Conservation (phyloP, 345 rosid species). For the Lumnitzera racemosa region DNA sequence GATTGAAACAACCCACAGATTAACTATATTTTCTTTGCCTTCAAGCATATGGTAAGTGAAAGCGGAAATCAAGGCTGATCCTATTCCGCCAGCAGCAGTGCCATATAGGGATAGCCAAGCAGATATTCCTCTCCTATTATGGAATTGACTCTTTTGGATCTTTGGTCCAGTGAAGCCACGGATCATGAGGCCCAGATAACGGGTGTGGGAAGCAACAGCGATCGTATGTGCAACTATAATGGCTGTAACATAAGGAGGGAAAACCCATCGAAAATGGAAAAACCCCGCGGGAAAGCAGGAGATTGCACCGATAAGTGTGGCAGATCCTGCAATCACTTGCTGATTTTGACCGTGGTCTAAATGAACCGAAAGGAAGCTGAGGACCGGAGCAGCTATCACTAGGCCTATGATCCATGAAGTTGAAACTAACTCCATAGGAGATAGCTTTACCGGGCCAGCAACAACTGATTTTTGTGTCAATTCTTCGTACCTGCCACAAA, state of each 20-base stretch:
- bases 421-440: conserved; percentile 50
- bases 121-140: conserved; percentile 25
- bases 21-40: conserved; percentile 11
- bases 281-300: conserved; percentile 51
- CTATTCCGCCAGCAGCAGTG: conserved; percentile 38
- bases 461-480: conserved; percentile 18
- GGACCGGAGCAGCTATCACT: conserved; percentile 24
- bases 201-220: conserved; percentile 45
- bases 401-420: conserved; percentile 52
- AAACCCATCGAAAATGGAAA: conserved; percentile 28
- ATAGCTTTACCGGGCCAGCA: conserved; percentile 19
- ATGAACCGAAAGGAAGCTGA: conserved; percentile 23
- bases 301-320: conserved; percentile 42
- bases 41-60: conserved; percentile 49
- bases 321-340: conserved; percentile 26
- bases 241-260: conserved; percentile 36
- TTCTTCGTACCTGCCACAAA: conserved; percentile 29
- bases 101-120: conserved; percentile 49
- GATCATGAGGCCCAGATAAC: conserved; percentile 42
- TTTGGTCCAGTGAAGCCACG: conserved; percentile 29
- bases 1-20: conserved; percentile 57
- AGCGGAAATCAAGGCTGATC: conserved; percentile 38
- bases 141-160: conserved; percentile 16
- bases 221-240: conserved; percentile 28
- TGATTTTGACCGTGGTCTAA: conserved; percentile 35